A percentile compares a stretch with the other conserved stretches of the same genome.
Conservation (phyloP, 345 rosid species). For the Atalantia buxifolia region DNA sequence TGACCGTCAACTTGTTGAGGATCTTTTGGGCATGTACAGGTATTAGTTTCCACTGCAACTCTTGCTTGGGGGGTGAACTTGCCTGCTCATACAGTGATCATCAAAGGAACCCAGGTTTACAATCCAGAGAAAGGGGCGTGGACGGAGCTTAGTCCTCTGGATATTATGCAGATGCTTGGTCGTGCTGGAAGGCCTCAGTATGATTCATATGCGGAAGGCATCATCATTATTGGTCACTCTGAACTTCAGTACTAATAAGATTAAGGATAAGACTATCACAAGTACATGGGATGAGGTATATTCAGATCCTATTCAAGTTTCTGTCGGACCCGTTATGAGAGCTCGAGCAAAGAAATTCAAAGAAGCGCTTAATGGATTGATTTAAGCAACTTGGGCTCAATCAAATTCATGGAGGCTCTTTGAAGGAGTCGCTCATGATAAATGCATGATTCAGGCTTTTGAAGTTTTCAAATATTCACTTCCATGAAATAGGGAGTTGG, state of each 20-base stretch:
- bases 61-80: constrained; percentile 99
- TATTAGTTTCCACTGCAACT: constrained; percentile 93
- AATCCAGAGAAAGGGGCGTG: constrained; percentile 98
- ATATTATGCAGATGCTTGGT: constrained; percentile 99
- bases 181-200: constrained; percentile 99
- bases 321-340: too few species aligned
- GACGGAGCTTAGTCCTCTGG: constrained; percentile 91
- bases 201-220: constrained; percentile 90
- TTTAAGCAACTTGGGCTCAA: too few species aligned
- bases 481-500: too few species aligned
- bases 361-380: too few species aligned
- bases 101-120: constrained; percentile 93
- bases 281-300: too few species aligned
- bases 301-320: too few species aligned
- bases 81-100: constrained; percentile 94
- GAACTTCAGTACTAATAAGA: constrained; percentile 53
- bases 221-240: constrained; percentile 87
- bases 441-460: too few species aligned
- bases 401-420: too few species aligned
- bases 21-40: constrained; percentile 82
- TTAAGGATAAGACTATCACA: too few species aligned
- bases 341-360: too few species aligned
- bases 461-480: too few species aligned
- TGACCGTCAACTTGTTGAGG: constrained; percentile 89
- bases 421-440: too few species aligned